Conservation (phyloP, 2,329 filamentous ascomycete genomes). For the Fusarium verrucosum region DNA sequence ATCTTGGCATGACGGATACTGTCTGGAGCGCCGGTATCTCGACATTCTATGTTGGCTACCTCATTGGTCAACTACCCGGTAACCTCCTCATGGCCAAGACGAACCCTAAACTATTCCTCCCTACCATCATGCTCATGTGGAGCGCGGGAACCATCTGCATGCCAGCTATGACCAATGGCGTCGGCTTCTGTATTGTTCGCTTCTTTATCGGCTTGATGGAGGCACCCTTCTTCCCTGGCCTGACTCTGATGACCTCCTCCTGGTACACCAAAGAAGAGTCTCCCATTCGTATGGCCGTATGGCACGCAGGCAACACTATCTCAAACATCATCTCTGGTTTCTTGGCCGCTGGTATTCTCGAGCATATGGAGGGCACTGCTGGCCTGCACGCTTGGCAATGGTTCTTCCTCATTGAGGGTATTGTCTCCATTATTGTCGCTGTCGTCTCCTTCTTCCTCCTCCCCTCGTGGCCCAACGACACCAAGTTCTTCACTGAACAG, state of each 20-base stretch:
- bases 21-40: constrained; percentile 55
- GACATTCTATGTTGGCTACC: constrained; percentile 58
- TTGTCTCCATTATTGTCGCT: constrained; percentile 47
- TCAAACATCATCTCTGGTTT: constrained; percentile 57
- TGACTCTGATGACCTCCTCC: constrained; percentile 50
- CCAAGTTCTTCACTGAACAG: constrained; percentile 50
- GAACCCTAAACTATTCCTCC: constrained; percentile 49
- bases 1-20: constrained; percentile 49
- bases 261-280: constrained; percentile 59
- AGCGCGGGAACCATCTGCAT: constrained; percentile 55
- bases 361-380: constrained; percentile 53
- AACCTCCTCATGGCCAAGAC: constrained; percentile 57
- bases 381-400: constrained; percentile 53
- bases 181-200: constrained; percentile 44
- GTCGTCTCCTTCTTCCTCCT: constrained; percentile 48
- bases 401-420: constrained; percentile 54
- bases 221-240: constrained; percentile 54
- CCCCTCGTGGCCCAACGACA: constrained; percentile 48
- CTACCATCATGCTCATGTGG: constrained; percentile 55
- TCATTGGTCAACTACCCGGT: constrained; percentile 57
- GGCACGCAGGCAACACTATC: constrained; percentile 58
- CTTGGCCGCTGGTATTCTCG: constrained; percentile 55
- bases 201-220: constrained; percentile 49
- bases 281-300: constrained; percentile 56
- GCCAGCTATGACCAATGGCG: constrained; percentile 50